Conservation (phyloP, 352 stramenopile genomes). For the Globisporangium polare region DNA sequence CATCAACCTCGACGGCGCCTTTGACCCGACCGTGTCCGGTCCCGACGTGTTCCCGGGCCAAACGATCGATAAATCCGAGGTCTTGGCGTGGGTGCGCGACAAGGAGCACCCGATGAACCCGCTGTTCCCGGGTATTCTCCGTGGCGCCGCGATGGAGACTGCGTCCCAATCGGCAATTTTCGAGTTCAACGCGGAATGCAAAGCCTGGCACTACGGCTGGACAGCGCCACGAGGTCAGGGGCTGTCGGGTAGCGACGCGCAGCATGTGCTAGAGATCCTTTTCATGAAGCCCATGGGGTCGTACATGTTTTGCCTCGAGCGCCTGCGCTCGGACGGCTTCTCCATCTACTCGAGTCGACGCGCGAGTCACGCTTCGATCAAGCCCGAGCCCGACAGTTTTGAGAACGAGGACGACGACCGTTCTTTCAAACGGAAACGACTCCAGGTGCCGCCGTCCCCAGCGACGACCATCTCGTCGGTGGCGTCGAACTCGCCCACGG, state of each 20-base stretch:
- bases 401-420: conserved; percentile 47
- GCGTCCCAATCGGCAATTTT: conserved; percentile 80
- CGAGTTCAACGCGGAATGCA: conserved; percentile 86
- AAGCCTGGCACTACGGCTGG: conserved; percentile 89
- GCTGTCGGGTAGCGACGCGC: conserved; percentile 67
- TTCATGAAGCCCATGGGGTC: conserved; percentile 84
- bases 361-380: conserved; percentile 53
- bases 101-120: conserved; percentile 78
- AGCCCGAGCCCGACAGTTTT: conserved; percentile 51
- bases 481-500: conserved; percentile 31
- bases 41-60: conserved; percentile 73
- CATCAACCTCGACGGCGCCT: conserved; percentile 66
- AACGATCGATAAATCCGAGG: conserved; percentile 67
- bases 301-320: conserved; percentile 80
- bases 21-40: conserved; percentile 62
- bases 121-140: conserved; percentile 68
- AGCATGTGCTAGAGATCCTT: conserved; percentile 74
- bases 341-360: conserved; percentile 78
- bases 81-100: conserved; percentile 60
- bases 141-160: conserved; percentile 73
- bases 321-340: conserved; percentile 69
- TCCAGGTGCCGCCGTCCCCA: conserved; percentile 29
- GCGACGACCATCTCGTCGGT: conserved; percentile 23
- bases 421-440: conserved; percentile 56
- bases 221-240: conserved; percentile 71